Evolutionary conservation across 164 flowering plant species (phyloP), one percentile per base, ranked within the genome.

Genomic region (Cinnamomum chago): DNA sequence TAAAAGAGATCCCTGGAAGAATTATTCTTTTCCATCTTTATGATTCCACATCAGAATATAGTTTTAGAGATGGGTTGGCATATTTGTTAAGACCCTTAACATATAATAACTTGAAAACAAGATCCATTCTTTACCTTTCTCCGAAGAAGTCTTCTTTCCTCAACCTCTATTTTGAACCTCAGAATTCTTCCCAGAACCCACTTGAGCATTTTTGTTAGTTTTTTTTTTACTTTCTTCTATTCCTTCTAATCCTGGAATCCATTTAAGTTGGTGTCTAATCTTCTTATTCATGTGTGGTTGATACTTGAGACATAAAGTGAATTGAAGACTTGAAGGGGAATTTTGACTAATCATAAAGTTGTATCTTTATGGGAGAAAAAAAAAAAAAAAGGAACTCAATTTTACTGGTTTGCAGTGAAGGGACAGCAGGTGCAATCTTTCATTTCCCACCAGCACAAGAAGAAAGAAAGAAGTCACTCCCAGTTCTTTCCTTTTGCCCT

Each of bases 131-230:
- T 64, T 3, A 3, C 60, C 60, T 55, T 55, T 55, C 3, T 14
- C 60, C 0, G 18, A 20, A 55, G 60, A 17, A 55, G n/a, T 55
- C 60, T 20, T 55, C 60, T 55, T 40, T 11, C 64, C 67, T 64
- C 67, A 64, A 4, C 28, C 24, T 64, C 25, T 25, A 64, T 25
- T 64, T 64, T 25, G 67, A 24, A 23, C 33, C 67, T 7, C 33
- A 64, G 27, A 64, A 64, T 23, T 14, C 25, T 64, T 25, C 67
- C 28, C 23, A 64, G 67, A 11, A 60, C 22, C 74, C 67, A 35
- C 74, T 30, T n/a, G 20, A 72, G 67, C 52, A 35, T 72, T 58
- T 58, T 70, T 72, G 50, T 72, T 62, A 62, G 51, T 64, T 25
- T 0, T 25, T 0, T 25, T 24, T 13, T 22, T 64, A 22, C 27